Evolutionary conservation across 2,329 filamentous ascomycete species (phyloP).

Genomic region (Claviceps arundinis): DNA sequence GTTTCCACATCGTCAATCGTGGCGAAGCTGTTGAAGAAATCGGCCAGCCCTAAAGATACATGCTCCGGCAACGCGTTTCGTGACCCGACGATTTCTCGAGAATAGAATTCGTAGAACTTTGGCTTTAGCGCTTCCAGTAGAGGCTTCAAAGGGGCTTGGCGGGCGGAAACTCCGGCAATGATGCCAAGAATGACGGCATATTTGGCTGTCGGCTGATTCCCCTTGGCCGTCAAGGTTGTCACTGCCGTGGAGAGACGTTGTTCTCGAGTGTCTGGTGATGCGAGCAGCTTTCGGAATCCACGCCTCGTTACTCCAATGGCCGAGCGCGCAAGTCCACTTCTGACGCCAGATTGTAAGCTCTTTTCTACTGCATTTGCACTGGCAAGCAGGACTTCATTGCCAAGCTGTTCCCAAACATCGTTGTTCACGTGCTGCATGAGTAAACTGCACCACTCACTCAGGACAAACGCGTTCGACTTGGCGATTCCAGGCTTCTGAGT

Average conservation of each 20-base stretch:
- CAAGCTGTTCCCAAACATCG: slow-evolving; percentile 49
- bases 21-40: slow-evolving; percentile 72
- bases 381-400: slow-evolving; percentile 51
- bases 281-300: slow-evolving; percentile 63
- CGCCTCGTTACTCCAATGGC: slow-evolving; percentile 68
- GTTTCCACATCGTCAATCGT: slow-evolving; percentile 61
- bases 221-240: slow-evolving; percentile 54
- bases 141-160: slow-evolving; percentile 49
- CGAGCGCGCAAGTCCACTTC: slow-evolving; percentile 53
- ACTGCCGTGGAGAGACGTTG: slow-evolving; percentile 52
- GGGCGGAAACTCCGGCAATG: slow-evolving; percentile 73
- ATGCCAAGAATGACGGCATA: slow-evolving; percentile 73
- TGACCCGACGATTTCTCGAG: slow-evolving; percentile 73
- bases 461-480: slow-evolving; percentile 67
- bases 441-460: slow-evolving; percentile 80
- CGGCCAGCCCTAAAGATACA: slow-evolving; percentile 56
- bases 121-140: slow-evolving; percentile 52
- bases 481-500: slow-evolving; percentile 66
- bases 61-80: slow-evolving; percentile 57
- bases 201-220: slow-evolving; percentile 46
- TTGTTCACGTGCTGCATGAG: slow-evolving; percentile 59
- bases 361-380: slow-evolving; percentile 65
- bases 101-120: slow-evolving; percentile 70
- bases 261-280: slow-evolving; percentile 38
- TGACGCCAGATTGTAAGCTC: slow-evolving; percentile 54